These are phyloP conservation scores for Antonospora locustae DNA, from an alignment of 371 early-diverging fungal species.

Conservation along the genomic window DNA sequence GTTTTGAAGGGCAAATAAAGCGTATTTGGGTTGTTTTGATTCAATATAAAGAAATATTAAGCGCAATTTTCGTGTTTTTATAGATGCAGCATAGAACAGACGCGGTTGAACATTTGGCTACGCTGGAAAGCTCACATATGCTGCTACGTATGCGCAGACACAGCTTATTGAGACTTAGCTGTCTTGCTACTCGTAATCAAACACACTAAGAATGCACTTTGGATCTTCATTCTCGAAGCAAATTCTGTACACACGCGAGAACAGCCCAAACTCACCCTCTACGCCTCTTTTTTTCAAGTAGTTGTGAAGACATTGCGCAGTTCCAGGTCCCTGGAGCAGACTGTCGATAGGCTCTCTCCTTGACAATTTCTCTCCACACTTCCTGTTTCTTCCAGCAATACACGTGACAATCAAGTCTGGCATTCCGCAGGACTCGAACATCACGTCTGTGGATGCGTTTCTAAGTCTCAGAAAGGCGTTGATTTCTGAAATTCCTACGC, in stretches of 20 bases:
- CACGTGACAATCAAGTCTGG: constrained; percentile 78
- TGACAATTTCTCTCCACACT: constrained; percentile 58
- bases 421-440: constrained; percentile 83
- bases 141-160: no score
- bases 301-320: constrained; percentile 69
- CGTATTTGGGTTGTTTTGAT: no score
- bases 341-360: constrained; percentile 61
- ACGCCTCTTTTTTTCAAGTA: constrained; percentile 57
- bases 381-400: constrained; percentile 80
- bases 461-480: constrained; percentile 69
- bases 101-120: no score
- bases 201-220: constrained; percentile 2
- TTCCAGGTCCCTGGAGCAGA: constrained; percentile 80
- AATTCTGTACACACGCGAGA: constrained; percentile 69
- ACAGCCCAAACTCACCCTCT: constrained; percentile 65
- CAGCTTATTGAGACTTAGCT: no score
- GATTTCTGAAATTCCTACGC: constrained; percentile 84
- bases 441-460: constrained; percentile 63
- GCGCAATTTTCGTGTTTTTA: no score
- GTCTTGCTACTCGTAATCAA: no score
- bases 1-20: no score
- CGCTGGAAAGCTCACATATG: no score
- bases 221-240: constrained; percentile 59
- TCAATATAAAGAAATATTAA: no score
- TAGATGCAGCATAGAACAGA: no score